A percentile compares a stretch with the other conserved stretches of the same genome.
Evolutionary conservation across 345 rosid genomes (phyloP).

Genomic region (Eucalyptus victrix): DNA sequence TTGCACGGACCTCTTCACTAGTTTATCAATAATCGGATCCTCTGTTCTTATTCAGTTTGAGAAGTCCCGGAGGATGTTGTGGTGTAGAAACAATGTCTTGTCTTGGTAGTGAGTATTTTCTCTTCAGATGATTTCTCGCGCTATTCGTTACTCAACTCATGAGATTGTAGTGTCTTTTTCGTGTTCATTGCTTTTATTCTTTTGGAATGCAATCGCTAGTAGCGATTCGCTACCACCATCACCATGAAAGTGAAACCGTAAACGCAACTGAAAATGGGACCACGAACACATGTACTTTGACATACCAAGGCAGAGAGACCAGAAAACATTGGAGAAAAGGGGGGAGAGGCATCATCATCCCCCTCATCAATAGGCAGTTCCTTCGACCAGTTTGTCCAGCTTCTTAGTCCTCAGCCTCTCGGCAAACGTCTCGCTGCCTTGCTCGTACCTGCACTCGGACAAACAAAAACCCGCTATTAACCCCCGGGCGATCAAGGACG

Average conservation of each 20-base stretch:
- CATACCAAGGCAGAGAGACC: neutral
- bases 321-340: neutral
- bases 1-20: neutral
- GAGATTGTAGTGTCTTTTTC: neutral
- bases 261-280: neutral
- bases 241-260: neutral
- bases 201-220: neutral
- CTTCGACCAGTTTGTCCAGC: conserved; percentile 52
- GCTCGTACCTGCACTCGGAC: conserved; percentile 33
- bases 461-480: neutral
- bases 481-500: neutral
- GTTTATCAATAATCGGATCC: neutral
- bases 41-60: neutral
- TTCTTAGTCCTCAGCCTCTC: conserved; percentile 69
- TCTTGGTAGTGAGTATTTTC: neutral
- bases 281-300: neutral
- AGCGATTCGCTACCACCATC: neutral
- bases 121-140: neutral
- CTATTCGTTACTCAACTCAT: neutral
- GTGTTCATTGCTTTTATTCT: neutral
- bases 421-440: conserved; percentile 32
- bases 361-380: conserved; percentile 20
- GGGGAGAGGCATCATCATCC: neutral
- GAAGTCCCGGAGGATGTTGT: neutral
- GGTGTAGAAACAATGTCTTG: neutral